Percentiles rank a stretch among this genome's conserved stretches.
These are phyloP conservation scores for Mrakia frigida DNA, from an alignment of 768 basidiomycete species.

Conservation along the genomic window DNA sequence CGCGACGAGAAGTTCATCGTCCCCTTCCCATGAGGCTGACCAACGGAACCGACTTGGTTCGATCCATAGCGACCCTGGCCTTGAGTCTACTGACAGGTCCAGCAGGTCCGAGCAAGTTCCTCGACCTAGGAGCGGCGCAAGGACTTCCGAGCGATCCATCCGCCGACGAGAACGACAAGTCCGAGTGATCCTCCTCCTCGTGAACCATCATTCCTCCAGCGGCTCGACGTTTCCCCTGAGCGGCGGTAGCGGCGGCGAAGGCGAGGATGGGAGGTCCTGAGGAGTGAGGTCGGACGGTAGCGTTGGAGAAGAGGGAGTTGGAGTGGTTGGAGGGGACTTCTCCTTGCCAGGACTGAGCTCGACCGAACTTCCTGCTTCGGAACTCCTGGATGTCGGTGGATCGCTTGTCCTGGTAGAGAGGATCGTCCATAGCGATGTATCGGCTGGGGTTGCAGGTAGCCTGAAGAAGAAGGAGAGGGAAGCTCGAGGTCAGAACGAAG, in stretches of 20 bases:
- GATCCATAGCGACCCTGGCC: slow-evolving; percentile 11
- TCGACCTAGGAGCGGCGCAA: not conserved
- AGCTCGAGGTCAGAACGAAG: not conserved
- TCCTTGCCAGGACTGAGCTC: slow-evolving; percentile 32
- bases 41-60: slow-evolving; percentile 4
- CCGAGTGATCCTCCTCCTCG: slow-evolving; percentile 30
- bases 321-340: not conserved
- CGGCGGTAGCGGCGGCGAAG: slow-evolving; percentile 24
- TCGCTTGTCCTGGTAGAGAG: slow-evolving; percentile 55
- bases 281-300: slow-evolving; percentile 22
- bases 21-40: not conserved
- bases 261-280: slow-evolving; percentile 19
- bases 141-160: slow-evolving; percentile 15
- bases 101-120: not conserved
- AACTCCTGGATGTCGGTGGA: slow-evolving; percentile 29
- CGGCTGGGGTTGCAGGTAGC: slow-evolving; percentile 62
- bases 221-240: slow-evolving; percentile 20
- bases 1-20: not conserved
- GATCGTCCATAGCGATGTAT: slow-evolving; percentile 95
- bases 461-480: slow-evolving; percentile 1
- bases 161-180: slow-evolving; percentile 13
- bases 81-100: not conserved
- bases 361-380: slow-evolving; percentile 26
- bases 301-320: slow-evolving; percentile 10
- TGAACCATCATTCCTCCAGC: not conserved